Evolutionary conservation across 2,329 filamentous ascomycete genomes (phyloP).

Genomic region (Paracamarosporium sp.): DNA sequence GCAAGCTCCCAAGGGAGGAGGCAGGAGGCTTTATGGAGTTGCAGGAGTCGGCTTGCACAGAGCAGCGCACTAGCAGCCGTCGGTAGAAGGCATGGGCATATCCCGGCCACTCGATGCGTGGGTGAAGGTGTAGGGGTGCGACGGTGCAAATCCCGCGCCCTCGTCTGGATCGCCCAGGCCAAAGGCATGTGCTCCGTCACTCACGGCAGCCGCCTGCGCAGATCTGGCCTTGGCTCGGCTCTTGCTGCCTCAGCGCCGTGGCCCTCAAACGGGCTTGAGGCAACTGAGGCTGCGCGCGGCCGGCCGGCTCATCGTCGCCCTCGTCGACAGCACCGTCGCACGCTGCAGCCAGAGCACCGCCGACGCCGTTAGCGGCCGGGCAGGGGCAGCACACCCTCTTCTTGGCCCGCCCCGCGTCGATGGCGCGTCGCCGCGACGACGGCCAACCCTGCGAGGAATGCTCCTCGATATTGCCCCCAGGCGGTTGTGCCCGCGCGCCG

Average conservation of each 20-base stretch:
- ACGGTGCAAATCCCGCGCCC: slow-evolving; percentile 15
- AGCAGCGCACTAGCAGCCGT: slow-evolving; percentile 8
- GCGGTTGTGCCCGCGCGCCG: not conserved
- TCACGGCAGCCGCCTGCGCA: not conserved
- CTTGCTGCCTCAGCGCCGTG: slow-evolving; percentile 10
- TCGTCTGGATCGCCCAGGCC: slow-evolving; percentile 14
- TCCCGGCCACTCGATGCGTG: slow-evolving; percentile 12
- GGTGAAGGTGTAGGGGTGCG: not conserved
- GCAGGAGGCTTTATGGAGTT: slow-evolving; percentile 20
- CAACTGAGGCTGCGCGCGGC: slow-evolving; percentile 8
- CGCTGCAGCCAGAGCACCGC: not conserved
- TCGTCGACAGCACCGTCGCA: slow-evolving; percentile 16
- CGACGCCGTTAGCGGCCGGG: slow-evolving; percentile 3
- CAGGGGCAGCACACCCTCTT: not conserved
- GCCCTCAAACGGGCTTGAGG: slow-evolving; percentile 14
- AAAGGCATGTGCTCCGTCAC: not conserved
- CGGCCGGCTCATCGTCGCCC: not conserved
- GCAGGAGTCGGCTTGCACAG: slow-evolving; percentile 12
- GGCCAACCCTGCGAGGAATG: not conserved
- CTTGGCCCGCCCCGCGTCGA: not conserved
- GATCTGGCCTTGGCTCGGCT: not conserved
- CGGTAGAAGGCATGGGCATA: slow-evolving; percentile 9
- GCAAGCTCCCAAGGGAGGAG: not conserved
- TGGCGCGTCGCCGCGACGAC: slow-evolving; percentile 1
- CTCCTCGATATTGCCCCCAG: not conserved